Conservation (phyloP, 1,139 yeast genomes). For the Zhuliangozyma parablackwelliae region DNA sequence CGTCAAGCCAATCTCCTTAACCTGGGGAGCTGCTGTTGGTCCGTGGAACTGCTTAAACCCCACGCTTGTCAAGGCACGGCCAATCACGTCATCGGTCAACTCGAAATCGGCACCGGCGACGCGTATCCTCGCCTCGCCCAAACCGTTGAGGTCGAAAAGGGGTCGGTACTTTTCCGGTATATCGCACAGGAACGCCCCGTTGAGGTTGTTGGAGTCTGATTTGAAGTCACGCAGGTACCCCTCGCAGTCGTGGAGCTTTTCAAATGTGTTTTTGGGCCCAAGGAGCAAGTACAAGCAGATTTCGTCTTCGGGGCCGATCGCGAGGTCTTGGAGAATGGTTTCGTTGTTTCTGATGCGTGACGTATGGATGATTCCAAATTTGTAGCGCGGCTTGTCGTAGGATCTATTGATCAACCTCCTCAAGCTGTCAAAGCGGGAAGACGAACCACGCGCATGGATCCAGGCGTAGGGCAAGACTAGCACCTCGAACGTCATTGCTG, state of each 20-base stretch:
- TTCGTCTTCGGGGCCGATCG: conserved; percentile 17
- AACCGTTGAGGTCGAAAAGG: conserved; percentile 12
- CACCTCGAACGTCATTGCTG: conserved; percentile 18
- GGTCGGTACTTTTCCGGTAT: conserved; percentile 18
- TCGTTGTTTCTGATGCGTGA: conserved; percentile 34
- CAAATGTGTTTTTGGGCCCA: conserved; percentile 20
- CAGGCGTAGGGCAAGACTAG: conserved; percentile 21
- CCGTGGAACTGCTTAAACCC: conserved; percentile 33
- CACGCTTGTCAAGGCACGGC: conserved; percentile 38
- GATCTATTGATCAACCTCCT: conserved; percentile 40
- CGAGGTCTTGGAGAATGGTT: conserved; percentile 24
- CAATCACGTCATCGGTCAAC: conserved; percentile 14
- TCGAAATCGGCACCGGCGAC: conserved; percentile 16
- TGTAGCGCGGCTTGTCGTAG: conserved; percentile 42
- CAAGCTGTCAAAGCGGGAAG: conserved; percentile 13
- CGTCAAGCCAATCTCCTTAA: conserved; percentile 38
- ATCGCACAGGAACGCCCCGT: conserved; percentile 25
- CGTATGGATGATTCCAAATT: conserved; percentile 39
- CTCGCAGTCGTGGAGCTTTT: conserved; percentile 3
- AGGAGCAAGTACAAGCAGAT: conserved; percentile 23
- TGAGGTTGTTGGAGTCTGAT: conserved; percentile 12
- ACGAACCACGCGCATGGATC: conserved; percentile 14
- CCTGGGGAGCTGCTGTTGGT: not conserved
- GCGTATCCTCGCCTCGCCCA: conserved; percentile 13
- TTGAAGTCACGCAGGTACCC: conserved; percentile 21